phyloP scores from a whole-genome alignment of 805 yeast species.

The Candida morakotiae region DNA sequence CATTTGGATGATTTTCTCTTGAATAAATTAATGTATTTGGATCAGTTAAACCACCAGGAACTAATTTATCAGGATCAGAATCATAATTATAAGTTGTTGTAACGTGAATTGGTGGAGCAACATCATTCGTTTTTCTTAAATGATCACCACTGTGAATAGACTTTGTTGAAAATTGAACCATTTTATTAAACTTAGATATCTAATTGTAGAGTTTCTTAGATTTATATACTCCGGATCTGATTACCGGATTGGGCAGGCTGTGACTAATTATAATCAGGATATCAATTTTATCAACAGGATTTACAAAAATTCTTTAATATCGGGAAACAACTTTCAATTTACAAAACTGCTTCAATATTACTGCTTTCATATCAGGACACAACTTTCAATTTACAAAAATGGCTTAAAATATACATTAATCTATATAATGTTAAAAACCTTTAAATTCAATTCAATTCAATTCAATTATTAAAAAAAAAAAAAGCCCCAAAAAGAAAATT shows the following conservation, averaged over 20 bases:
- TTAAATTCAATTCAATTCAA: neutral
- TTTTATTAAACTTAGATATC: too few relatives aligned
- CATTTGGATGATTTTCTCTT: constrained; percentile 70
- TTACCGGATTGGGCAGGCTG: too few relatives aligned
- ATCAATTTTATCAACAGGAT: too few relatives aligned
- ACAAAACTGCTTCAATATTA: too few relatives aligned
- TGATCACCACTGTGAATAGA: constrained; percentile 72
- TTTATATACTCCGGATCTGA: too few relatives aligned
- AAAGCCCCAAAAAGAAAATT: constrained; percentile 1
- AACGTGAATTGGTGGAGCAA: constrained; percentile 77
- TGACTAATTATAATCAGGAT: too few relatives aligned
- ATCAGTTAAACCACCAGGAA: constrained; percentile 31
- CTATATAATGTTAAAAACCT: neutral
- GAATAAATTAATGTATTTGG: constrained; percentile 46
- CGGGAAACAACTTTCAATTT: too few relatives aligned
- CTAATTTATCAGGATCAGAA: constrained; percentile 52
- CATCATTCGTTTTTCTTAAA: constrained; percentile 54
- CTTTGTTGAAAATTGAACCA: constrained; percentile 50
- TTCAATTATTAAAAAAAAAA: constrained; percentile 1
- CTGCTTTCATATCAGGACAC: too few relatives aligned
- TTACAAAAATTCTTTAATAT: too few relatives aligned
- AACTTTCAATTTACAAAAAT: too few relatives aligned
- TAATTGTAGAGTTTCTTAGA: too few relatives aligned
- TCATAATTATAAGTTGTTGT: constrained; percentile 74
- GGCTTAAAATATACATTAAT: neutral